These are phyloP conservation scores for Micractinium sp. DNA, from an alignment of 139 green algal genomes.

Conservation along the genomic window DNA sequence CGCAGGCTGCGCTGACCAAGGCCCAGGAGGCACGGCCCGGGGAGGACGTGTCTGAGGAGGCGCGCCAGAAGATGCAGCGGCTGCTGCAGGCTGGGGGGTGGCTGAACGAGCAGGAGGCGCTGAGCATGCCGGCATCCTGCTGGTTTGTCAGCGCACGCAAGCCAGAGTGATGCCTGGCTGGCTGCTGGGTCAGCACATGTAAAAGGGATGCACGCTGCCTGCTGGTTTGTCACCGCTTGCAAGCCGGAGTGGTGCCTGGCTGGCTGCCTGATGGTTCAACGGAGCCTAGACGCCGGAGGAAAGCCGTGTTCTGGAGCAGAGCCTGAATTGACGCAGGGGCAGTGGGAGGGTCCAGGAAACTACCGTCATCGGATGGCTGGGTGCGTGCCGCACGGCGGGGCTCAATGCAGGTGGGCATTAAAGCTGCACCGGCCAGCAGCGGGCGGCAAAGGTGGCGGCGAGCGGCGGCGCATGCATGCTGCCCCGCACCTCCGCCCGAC, in stretches of 20 bases:
- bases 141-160: constrained; percentile 5
- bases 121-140: not conserved
- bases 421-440: not conserved
- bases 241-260: not conserved
- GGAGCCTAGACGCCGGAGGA: too few relatives aligned
- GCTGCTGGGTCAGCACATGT: too few relatives aligned
- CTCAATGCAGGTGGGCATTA: too few relatives aligned
- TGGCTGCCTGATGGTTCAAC: too few relatives aligned
- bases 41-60: constrained; percentile 9
- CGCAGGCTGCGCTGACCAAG: constrained; percentile 7
- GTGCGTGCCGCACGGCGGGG: too few relatives aligned
- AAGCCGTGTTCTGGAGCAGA: too few relatives aligned
- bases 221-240: constrained; percentile 10
- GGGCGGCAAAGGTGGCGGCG: not conserved
- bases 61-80: not conserved
- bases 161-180: not conserved
- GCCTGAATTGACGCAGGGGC: too few relatives aligned
- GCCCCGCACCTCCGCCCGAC: constrained; percentile 10
- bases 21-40: constrained; percentile 6
- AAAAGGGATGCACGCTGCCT: too few relatives aligned
- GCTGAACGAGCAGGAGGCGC: not conserved
- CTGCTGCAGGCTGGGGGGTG: not conserved
- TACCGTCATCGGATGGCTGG: too few relatives aligned
- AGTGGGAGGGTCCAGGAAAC: too few relatives aligned
- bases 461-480: constrained; percentile 13